Conservation (phyloP, 164 flowering plant genomes). For the Malania oleifera region DNA sequence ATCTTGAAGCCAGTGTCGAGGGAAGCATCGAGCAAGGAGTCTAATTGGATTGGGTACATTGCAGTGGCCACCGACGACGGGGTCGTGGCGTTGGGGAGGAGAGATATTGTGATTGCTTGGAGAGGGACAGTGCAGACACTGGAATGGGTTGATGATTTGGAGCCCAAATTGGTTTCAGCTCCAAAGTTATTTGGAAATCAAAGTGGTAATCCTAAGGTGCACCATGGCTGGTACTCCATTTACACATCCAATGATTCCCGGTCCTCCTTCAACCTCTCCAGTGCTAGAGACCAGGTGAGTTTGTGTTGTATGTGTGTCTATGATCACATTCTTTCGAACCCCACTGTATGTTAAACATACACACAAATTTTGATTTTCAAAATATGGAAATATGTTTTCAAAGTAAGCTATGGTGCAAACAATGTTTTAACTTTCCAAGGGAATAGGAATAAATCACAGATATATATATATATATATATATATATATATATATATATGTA, state of each 20-base stretch:
- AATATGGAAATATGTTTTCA: too few relatives aligned
- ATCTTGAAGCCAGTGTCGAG: slow-evolving; percentile 29
- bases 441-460: too few relatives aligned
- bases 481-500: too few relatives aligned
- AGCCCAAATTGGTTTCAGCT: slow-evolving; percentile 5
- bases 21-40: slow-evolving; percentile 40
- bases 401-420: too few relatives aligned
- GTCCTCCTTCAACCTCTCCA: slow-evolving; percentile 36
- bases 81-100: slow-evolving; percentile 26
- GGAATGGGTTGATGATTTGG: slow-evolving; percentile 23
- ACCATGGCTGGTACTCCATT: slow-evolving; percentile 21
- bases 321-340: too few relatives aligned
- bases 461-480: too few relatives aligned
- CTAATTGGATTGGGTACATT: slow-evolving; percentile 39
- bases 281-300: slow-evolving; percentile 58
- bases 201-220: slow-evolving; percentile 4
- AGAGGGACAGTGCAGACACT: slow-evolving; percentile 21
- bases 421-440: too few relatives aligned
- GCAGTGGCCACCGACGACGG: slow-evolving; percentile 64
- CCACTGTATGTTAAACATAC: too few relatives aligned
- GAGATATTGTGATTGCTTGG: slow-evolving; percentile 36
- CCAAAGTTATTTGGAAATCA: slow-evolving; percentile 5
- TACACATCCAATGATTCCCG: slow-evolving; percentile 43
- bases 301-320: not conserved
- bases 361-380: too few relatives aligned